Evolutionary conservation across 192 early-diverging fungal genomes (phyloP).

Genomic region (Gorgonomyces haynaldii): DNA sequence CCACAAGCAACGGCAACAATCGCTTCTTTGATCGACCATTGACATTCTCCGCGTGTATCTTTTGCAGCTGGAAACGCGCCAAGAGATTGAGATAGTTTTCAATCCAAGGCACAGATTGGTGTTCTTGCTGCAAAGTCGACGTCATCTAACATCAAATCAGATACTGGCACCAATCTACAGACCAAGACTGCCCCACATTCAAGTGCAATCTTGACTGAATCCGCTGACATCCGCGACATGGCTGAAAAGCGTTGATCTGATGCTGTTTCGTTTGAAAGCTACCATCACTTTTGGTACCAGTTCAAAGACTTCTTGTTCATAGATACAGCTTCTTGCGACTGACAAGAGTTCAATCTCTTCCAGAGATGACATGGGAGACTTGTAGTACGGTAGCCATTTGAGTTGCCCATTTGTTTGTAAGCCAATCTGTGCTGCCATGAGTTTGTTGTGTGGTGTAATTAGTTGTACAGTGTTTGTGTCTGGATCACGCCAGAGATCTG

Average conservation of each 20-base stretch:
- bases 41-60: not conserved
- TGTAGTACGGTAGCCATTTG: not conserved
- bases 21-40: not conserved
- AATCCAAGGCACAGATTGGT: not conserved
- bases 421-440: not conserved
- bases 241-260: not conserved
- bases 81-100: not conserved
- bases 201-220: not conserved
- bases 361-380: not conserved
- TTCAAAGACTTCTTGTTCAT: not conserved
- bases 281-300: not conserved
- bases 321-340: not conserved
- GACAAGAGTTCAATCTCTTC: not conserved
- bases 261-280: not conserved
- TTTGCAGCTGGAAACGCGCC: not conserved
- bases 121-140: too few species aligned
- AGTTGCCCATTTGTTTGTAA: not conserved
- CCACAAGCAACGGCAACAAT: not conserved
- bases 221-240: not conserved
- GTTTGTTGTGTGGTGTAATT: not conserved
- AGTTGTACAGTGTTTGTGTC: not conserved
- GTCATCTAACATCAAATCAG: not conserved
- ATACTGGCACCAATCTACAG: not conserved
- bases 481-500: conserved; percentile 3
- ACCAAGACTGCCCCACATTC: too few species aligned